Conservation (phyloP, 768 basidiomycete genomes). For the Psilocybe cubensis region DNA sequence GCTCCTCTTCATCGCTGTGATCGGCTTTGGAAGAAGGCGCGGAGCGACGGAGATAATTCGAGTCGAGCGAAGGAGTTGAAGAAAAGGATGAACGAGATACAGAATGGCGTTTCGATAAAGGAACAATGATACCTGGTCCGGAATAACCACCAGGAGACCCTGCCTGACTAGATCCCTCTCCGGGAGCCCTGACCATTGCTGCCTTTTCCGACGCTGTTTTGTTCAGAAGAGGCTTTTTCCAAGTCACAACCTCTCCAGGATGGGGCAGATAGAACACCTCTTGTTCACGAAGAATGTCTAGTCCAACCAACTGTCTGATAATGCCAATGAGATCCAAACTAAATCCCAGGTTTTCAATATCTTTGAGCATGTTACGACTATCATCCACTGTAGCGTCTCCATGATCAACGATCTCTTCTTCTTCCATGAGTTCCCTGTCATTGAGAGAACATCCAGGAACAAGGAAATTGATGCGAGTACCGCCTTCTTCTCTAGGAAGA, state of each 20-base stretch:
- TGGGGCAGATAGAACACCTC: constrained; percentile 67
- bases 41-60: constrained; percentile 19
- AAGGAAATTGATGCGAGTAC: constrained; percentile 60
- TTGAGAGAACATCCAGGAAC: constrained; percentile 72
- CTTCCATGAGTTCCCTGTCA: constrained; percentile 57
- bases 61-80: constrained; percentile 33
- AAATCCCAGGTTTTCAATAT: constrained; percentile 55
- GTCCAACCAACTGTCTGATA: constrained; percentile 63
- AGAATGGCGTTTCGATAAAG: constrained; percentile 24
- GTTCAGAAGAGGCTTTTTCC: constrained; percentile 19
- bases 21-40: constrained; percentile 27
- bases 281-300: constrained; percentile 65
- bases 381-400: constrained; percentile 60
- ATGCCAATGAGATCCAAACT: constrained; percentile 56
- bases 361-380: constrained; percentile 45
- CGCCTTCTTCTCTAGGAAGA: constrained; percentile 56
- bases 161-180: constrained; percentile 21
- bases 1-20: constrained; percentile 26
- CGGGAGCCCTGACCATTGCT: constrained; percentile 16
- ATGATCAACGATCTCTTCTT: constrained; percentile 64
- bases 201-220: constrained; percentile 21
- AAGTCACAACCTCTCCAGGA: constrained; percentile 45
- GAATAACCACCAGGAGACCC: constrained; percentile 25
- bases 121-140: constrained; percentile 13
- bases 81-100: constrained; percentile 29